Evolutionary conservation across 1,284 basidiomycete species (phyloP).

Genomic region (Leccinum pachyderme): DNA sequence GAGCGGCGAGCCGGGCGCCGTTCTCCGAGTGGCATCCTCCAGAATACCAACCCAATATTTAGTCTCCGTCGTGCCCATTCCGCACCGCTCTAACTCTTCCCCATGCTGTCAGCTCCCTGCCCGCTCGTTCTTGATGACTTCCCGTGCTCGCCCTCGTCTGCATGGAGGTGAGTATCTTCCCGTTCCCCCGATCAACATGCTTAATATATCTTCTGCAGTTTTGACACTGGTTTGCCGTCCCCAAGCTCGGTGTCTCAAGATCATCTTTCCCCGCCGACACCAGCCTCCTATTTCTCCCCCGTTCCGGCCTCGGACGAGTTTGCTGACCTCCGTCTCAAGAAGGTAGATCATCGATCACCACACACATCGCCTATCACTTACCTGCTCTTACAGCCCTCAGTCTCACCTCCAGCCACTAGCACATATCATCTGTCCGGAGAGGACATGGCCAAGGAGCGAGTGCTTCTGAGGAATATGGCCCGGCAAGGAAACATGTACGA

Average conservation of each 20-base stretch:
- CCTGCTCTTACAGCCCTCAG: not conserved
- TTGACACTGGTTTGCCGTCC: slow-evolving; percentile 12
- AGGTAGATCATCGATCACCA: not conserved
- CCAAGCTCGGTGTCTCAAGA: slow-evolving; percentile 14
- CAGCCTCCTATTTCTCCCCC: slow-evolving; percentile 13
- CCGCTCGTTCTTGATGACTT: slow-evolving; percentile 6
- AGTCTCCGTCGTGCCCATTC: not conserved
- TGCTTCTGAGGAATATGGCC: slow-evolving; percentile 14
- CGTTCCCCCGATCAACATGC: not conserved
- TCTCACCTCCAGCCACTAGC: not conserved
- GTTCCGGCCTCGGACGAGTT: slow-evolving; percentile 19
- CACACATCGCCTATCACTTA: not conserved
- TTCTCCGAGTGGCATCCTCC: slow-evolving; percentile 9
- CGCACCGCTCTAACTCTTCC: not conserved
- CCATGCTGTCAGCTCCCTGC: slow-evolving; percentile 9
- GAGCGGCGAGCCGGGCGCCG: slow-evolving; percentile 7
- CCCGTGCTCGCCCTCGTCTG: slow-evolving; percentile 21
- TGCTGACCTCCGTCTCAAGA: slow-evolving; percentile 13
- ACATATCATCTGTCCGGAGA: slow-evolving; percentile 13
- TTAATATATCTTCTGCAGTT: slow-evolving; percentile 10
- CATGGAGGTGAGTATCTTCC: slow-evolving; percentile 23
- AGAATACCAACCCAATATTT: slow-evolving; percentile 17
- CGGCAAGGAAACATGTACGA: slow-evolving; percentile 8
- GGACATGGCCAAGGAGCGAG: slow-evolving; percentile 15
- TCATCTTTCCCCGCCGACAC: slow-evolving; percentile 20